Base-by-base conservation (phyloP, 257 asterid species). In the Plantago elongata region DNA sequence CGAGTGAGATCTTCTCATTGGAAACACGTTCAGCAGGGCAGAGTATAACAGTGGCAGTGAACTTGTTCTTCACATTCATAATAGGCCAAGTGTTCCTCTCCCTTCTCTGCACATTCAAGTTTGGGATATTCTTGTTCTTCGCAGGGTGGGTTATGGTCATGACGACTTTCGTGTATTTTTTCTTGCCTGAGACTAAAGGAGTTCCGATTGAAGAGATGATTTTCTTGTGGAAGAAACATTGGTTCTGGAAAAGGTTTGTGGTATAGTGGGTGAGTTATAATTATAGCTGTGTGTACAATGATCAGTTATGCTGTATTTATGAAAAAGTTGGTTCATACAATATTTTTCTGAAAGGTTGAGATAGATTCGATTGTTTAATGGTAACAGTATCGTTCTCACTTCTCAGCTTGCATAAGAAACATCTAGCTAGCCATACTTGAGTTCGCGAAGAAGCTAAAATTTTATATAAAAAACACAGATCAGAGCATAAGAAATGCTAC, bases 21-120 rank as follows among this genome's bases (percentile, higher is more conserved):
- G 97, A 89, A 62, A 86, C 80, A 3, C 69, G 97, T 30, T 89
- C 97, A 7, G 95, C 97, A 1, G 97, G 97, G 14, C 97, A 89
- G 76, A 89, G 97, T 72, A 83, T 89, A 7, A 86, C 95, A 5
- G 97, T 89, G 55, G 87, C 95, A 1, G 78, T 90, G 15, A 87
- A 90, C 63, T 74, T 90, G 5, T 75, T 87, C 77, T 87, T 90
- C 79, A 87, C 97, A 2, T 84, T 84, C 64, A 44, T 77, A 12
- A 84, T 90, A 51, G 97, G 88, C 16, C 95, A 87, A 54, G n/a
- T 77, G 4, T 90, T 87, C 69, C 86, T 90, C 11, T 75, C 88
- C 45, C 90, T 84, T 48, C 70, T 89, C 0, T 89, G 95, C 62
- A 85, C 85, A 13, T 70, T 86, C 77, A 84, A 82, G 86, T 89